Evolutionary conservation across 345 rosid species (phyloP), one percentile per base, ranked within the genome.

Genomic region (Arabis alpina): DNA sequence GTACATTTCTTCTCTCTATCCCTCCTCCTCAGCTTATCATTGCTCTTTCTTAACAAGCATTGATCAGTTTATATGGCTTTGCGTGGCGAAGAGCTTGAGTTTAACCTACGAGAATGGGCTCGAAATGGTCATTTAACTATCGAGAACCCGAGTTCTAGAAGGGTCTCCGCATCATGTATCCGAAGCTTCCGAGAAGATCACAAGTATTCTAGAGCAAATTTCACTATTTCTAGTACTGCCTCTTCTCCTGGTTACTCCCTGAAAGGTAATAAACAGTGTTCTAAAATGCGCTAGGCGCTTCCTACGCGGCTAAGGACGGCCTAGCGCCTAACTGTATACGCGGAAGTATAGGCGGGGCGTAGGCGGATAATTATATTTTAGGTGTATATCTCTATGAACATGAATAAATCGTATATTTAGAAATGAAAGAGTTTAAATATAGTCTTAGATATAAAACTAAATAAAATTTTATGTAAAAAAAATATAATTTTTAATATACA

Each of bases 221-320:
- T 83, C 57, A 78, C 81, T 82, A 76, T 86, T 70, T 81, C 88
- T 47, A 91, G 92, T 81, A 79, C 93, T 73, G 83, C 87, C 11
- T 89, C 98, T 8, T 91, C 96, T 75, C 97, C 97, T 48, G 90
- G 90, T 13, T 80, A 86, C 70, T 55, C 82, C 66, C 59, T 69
- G 19, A 73, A 73, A 75, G 85, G 85, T 77, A 36, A n/a, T n/a
- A n/a, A n/a, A n/a, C n/a, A n/a, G n/a, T n/a, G n/a, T n/a, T n/a
- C n/a, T n/a, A n/a, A n/a, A n/a, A n/a, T n/a, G n/a, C n/a, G n/a
- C n/a, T n/a, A n/a, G n/a, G n/a, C n/a, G n/a, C n/a, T n/a, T n/a
- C n/a, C n/a, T n/a, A n/a, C n/a, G n/a, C n/a, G n/a, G n/a, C n/a
- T n/a, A n/a, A n/a, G n/a, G n/a, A n/a, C n/a, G n/a, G n/a, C n/a